Conservation (phyloP, 2,329 filamentous ascomycete genomes). For the Penicillium oxalicum region DNA sequence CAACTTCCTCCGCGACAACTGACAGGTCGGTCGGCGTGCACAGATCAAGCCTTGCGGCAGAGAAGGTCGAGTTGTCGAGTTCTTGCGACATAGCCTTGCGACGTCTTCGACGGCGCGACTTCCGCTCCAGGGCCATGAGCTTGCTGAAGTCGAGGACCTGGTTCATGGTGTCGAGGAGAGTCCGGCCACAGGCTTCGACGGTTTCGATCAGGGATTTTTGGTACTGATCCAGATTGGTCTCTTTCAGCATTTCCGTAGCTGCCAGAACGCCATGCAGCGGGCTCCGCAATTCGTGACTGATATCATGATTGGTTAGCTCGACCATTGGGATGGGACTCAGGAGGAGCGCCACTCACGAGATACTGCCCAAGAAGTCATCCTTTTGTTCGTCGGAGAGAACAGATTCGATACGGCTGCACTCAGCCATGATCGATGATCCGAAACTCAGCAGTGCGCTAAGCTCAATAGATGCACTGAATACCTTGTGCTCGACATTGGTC, state of each 20-base stretch:
- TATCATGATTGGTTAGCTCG: background rate
- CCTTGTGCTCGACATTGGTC: constrained; percentile 22
- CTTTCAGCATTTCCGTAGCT: constrained; percentile 43
- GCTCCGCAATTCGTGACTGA: constrained; percentile 42
- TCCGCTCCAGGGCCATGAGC: constrained; percentile 20
- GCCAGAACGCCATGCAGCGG: constrained; percentile 43
- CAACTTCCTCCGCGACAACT: constrained; percentile 21
- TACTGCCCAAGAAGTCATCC: constrained; percentile 47
- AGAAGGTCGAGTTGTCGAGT: background rate
- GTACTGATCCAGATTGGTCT: constrained; percentile 35
- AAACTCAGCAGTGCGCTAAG: constrained; percentile 32
- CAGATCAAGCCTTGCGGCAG: constrained; percentile 2
- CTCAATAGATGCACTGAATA: constrained; percentile 21
- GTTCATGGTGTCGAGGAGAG: constrained; percentile 43
- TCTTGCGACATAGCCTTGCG: background rate
- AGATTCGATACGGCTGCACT: constrained; percentile 32
- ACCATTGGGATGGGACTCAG: background rate
- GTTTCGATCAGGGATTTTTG: constrained; percentile 40
- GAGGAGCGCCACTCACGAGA: constrained; percentile 24
- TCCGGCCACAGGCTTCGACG: constrained; percentile 46
- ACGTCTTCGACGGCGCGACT: constrained; percentile 4
- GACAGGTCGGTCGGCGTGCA: constrained; percentile 18
- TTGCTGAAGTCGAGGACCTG: constrained; percentile 30
- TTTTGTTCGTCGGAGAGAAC: constrained; percentile 41
- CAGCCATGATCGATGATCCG: constrained; percentile 32